Conservation (phyloP, 306 rosid genomes). For the Cicer arietinum region DNA sequence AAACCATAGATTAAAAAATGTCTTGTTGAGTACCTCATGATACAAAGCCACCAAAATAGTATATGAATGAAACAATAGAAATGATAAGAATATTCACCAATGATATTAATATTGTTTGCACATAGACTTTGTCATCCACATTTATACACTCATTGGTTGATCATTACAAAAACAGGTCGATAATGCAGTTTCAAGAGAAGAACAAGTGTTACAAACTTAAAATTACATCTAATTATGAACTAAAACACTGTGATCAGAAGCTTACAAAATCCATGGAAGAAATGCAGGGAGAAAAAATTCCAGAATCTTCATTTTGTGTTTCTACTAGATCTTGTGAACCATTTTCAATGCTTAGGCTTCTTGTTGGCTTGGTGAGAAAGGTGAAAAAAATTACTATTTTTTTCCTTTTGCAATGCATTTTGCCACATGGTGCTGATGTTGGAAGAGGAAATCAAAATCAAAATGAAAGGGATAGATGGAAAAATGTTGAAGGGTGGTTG, state of each 20-base stretch:
- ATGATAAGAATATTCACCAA: conserved; percentile 6
- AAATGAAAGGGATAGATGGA: background rate
- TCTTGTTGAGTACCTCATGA: conserved; percentile 25
- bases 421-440: background rate
- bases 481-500: conserved; percentile 45
- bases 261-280: background rate
- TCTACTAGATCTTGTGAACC: background rate
- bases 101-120: background rate
- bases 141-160: no score
- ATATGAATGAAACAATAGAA: background rate
- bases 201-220: no score
- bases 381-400: conserved; percentile 20
- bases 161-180: no score
- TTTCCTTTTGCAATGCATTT: background rate
- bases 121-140: no score
- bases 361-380: conserved; percentile 29
- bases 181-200: no score
- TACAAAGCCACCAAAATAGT: conserved; percentile 13
- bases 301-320: background rate
- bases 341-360: background rate
- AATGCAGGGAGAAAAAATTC: background rate
- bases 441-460: conserved; percentile 18
- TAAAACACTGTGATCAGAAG: conserved; percentile 33
- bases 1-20: conserved; percentile 44
- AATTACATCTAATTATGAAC: no score